Percentiles rank a stretch among this genome's conserved stretches.
These are phyloP conservation scores for Gremmenia infestans DNA, from an alignment of 2,329 filamentous ascomycete genomes.

Conservation along the genomic window DNA sequence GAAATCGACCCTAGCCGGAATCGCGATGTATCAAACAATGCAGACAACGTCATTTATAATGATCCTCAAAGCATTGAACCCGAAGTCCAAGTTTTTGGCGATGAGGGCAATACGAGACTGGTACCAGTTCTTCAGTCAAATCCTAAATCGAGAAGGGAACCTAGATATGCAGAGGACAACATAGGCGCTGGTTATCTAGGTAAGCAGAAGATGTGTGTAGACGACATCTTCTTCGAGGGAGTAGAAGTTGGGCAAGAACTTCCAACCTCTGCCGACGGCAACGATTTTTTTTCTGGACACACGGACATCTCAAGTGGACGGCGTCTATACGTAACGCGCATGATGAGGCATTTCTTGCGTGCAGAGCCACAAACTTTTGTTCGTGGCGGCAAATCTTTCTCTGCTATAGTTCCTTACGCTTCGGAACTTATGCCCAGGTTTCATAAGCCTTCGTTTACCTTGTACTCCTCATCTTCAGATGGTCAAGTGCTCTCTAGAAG, in stretches of 20 bases:
- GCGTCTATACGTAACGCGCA: constrained; percentile 38
- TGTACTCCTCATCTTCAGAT: constrained; percentile 21
- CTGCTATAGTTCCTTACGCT: constrained; percentile 28
- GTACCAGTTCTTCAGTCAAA: constrained; percentile 14
- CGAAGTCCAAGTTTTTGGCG: constrained; percentile 14
- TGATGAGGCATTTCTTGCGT: constrained; percentile 39
- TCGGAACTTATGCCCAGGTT: constrained; percentile 20
- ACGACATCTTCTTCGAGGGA: constrained; percentile 38
- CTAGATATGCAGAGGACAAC: neutral
- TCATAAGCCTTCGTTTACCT: constrained; percentile 30
- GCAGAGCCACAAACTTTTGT: constrained; percentile 12
- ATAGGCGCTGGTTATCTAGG: constrained; percentile 34
- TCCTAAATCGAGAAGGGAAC: neutral
- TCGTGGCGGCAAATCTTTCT: constrained; percentile 15
- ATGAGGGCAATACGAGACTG: constrained; percentile 21
- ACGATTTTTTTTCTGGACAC: constrained; percentile 22
- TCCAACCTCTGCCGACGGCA: constrained; percentile 22
- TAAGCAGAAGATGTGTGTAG: constrained; percentile 32
- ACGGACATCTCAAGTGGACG: constrained; percentile 38
- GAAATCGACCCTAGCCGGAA: constrained; percentile 18
- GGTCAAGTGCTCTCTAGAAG: constrained; percentile 22
- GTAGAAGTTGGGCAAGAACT: constrained; percentile 27
- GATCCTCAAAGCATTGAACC: constrained; percentile 12
- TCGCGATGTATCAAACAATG: constrained; percentile 22
- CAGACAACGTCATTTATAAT: constrained; percentile 12